Percentiles rank a stretch among this genome's conserved stretches.
phyloP scores from a whole-genome alignment of 2,329 filamentous ascomycete genomes.

The Ceratocystis colombiana region DNA sequence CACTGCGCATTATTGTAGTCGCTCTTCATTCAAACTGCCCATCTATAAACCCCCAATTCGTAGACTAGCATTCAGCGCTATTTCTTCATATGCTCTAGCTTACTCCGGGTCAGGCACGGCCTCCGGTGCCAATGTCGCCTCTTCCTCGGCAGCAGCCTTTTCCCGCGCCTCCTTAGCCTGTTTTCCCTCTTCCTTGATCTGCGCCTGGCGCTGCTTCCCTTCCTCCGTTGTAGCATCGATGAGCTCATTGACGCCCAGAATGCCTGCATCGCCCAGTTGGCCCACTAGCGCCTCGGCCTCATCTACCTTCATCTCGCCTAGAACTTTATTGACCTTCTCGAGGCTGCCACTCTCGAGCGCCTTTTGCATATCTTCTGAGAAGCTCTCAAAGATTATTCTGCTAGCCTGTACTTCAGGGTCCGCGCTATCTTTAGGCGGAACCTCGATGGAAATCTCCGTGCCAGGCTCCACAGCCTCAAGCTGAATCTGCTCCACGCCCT shows the following conservation, averaged over 20 bases:
- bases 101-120: conserved; percentile 25
- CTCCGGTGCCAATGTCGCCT: conserved; percentile 1
- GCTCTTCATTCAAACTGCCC: neutral
- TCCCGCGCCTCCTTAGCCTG: conserved; percentile 24
- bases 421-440: conserved; percentile 59
- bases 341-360: conserved; percentile 82
- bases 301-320: conserved; percentile 79
- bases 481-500: conserved; percentile 88
- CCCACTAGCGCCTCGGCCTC: conserved; percentile 79
- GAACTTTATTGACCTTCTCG: conserved; percentile 49
- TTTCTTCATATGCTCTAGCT: conserved; percentile 1
- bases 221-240: conserved; percentile 91
- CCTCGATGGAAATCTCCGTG: conserved; percentile 79
- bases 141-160: conserved; percentile 6
- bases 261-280: conserved; percentile 70
- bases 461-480: conserved; percentile 90
- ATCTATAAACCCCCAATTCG: neutral
- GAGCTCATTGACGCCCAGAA: conserved; percentile 81
- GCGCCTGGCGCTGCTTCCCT: conserved; percentile 65
- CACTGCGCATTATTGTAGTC: neutral
- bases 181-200: conserved; percentile 51
- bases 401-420: conserved; percentile 55
- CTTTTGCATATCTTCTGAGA: conserved; percentile 67
- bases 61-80: neutral
- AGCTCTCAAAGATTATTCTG: conserved; percentile 70